Evolutionary conservation across 805 yeast genomes (phyloP), one percentile per base, ranked within the genome.

Genomic region (Candida ponderosae): DNA sequence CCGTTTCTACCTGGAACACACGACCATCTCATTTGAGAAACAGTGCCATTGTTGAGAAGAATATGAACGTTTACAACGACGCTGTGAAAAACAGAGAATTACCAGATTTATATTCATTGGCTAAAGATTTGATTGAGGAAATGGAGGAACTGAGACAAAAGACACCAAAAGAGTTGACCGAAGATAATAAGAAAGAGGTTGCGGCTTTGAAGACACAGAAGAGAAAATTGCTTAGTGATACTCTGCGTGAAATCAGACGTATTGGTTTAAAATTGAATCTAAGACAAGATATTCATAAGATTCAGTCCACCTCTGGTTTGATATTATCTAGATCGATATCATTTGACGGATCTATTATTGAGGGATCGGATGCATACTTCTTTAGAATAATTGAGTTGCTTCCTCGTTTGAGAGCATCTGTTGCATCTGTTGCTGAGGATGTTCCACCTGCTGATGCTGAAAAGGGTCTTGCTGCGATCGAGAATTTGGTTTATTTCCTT

Each of bases 161-260:
- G 46, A 93, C 98, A 0, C 98, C 98, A 2, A 60, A 62, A 2
- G 70, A 63, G 3, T 65, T 70, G 45, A 80, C 73, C 5, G 86
- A 89, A 37, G 94, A 83, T 29, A 79, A 76, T 45, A 87, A 88
- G 60, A 82, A 82, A 54, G 52, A 65, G 1, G 59, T 81, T 29
- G 79, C 88, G 2, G 70, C 86, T 6, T 65, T 93, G 58, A 84
- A 81, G 51, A 70, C 80, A n/a, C 90, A 86, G 50, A 93, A 93
- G 60, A 68, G 79, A 41, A 82, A 81, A 45, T 59, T 88, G 6
- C 62, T 94, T 37, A 82, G 93, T 59, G 86, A 80, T 40, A 73
- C 88, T 0, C 60, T 93, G 41, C 77, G 78, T 43, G 93, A 85
- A 45, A 62, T 90, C 37, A 74, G 77, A 53, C 63, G 78, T 40